These are phyloP conservation scores for Gnetum montanum DNA, from an alignment of 75 land plant species.

Conservation along the genomic window DNA sequence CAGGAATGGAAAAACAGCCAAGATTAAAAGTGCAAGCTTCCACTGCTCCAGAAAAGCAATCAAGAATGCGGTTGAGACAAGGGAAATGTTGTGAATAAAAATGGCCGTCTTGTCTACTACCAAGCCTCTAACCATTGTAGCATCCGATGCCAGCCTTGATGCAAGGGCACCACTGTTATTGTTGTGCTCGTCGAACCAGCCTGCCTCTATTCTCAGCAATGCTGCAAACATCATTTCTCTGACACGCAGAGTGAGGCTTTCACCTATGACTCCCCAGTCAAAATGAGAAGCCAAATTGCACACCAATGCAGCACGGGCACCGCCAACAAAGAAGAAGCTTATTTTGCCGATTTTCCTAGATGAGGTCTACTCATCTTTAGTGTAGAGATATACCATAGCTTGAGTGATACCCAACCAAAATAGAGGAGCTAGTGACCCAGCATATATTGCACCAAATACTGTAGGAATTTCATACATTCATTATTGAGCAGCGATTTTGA, in stretches of 20 bases:
- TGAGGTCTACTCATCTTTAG: conserved; percentile 52
- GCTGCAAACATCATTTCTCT: conserved; percentile 89
- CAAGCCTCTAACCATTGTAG: conserved; percentile 62
- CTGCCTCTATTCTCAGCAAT: conserved; percentile 78
- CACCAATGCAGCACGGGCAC: conserved; percentile 51
- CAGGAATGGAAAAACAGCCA: conserved; percentile 73
- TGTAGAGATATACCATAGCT: conserved; percentile 71
- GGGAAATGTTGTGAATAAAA: conserved; percentile 68
- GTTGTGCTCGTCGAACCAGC: conserved; percentile 75
- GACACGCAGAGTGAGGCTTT: conserved; percentile 83
- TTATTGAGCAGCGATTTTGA: conserved; percentile 65
- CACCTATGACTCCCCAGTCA: conserved; percentile 81
- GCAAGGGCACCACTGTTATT: conserved; percentile 72
- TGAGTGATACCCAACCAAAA: conserved; percentile 89
- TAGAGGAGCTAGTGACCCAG: conserved; percentile 81
- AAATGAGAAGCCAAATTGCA: conserved; percentile 50
- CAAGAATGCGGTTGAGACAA: conserved; percentile 54
- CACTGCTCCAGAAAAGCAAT: conserved; percentile 86
- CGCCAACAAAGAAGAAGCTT: conserved; percentile 53
- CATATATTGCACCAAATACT: conserved; percentile 45
- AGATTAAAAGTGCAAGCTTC: conserved; percentile 68
- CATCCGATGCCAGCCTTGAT: conserved; percentile 78
- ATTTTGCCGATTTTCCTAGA: conserved; percentile 57
- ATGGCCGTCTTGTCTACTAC: conserved; percentile 72
- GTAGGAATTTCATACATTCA: conserved; percentile 64